phyloP scores from a whole-genome alignment of 1,284 basidiomycete genomes.

The Pseudozyma tsukubaensis region DNA sequence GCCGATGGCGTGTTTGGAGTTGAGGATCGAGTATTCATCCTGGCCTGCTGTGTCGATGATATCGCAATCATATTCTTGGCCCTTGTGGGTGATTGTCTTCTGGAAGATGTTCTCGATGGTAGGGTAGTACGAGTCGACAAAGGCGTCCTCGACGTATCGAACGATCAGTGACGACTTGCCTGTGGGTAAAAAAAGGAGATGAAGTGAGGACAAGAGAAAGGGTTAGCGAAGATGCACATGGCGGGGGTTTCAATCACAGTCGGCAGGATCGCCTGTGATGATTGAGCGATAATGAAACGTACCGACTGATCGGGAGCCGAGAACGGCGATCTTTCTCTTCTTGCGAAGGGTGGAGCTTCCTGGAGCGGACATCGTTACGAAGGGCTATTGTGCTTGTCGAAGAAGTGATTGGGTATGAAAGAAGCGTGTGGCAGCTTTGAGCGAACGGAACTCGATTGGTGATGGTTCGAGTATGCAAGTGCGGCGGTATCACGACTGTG shows the following conservation, averaged over 20 bases:
- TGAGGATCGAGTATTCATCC: slow-evolving; percentile 87
- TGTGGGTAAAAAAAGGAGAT: slow-evolving; percentile 62
- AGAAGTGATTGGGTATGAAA: not conserved
- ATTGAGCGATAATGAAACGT: slow-evolving; percentile 12
- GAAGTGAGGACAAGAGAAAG: not conserved
- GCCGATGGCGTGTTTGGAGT: slow-evolving; percentile 83
- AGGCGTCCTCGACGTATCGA: slow-evolving; percentile 68
- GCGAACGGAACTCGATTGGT: too few relatives aligned
- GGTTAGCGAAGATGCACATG: not conserved
- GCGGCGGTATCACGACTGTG: too few relatives aligned
- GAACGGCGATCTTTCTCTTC: slow-evolving; percentile 68
- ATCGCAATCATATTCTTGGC: slow-evolving; percentile 89
- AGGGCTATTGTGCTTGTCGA: not conserved
- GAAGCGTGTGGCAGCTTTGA: too few relatives aligned
- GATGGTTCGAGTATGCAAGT: not conserved
- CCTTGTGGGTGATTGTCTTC: slow-evolving; percentile 85
- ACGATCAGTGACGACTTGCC: slow-evolving; percentile 79
- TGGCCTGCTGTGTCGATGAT: slow-evolving; percentile 98
- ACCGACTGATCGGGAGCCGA: slow-evolving; percentile 67
- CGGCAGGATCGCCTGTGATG: not conserved
- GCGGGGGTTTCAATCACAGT: too few relatives aligned
- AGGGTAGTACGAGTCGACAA: slow-evolving; percentile 87
- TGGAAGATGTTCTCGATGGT: slow-evolving; percentile 91
- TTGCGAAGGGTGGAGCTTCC: slow-evolving; percentile 56
- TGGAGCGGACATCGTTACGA: slow-evolving; percentile 37